These are phyloP conservation scores for Prunus davidiana DNA, from an alignment of 306 rosid genomes.

Conservation along the genomic window DNA sequence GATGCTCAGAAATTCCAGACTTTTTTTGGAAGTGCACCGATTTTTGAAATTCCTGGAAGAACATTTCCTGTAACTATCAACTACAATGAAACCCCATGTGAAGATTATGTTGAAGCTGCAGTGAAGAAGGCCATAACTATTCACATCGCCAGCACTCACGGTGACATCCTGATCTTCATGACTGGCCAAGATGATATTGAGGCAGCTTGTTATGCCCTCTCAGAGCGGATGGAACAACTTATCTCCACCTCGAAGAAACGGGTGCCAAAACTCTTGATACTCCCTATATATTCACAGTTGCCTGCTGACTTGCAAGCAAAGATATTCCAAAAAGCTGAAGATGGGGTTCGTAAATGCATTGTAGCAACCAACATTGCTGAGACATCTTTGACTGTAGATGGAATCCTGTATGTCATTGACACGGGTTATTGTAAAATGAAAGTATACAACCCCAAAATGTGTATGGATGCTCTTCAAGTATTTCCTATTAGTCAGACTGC, in stretches of 20 bases:
- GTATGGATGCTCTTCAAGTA: slow-evolving; percentile 98
- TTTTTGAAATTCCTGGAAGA: slow-evolving; percentile 87
- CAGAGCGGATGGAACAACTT: slow-evolving; percentile 84
- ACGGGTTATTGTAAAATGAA: slow-evolving; percentile 96
- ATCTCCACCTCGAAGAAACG: slow-evolving; percentile 58
- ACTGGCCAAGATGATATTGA: slow-evolving; percentile 99
- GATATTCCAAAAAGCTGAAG: slow-evolving; percentile 88
- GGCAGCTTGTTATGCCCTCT: slow-evolving; percentile 91
- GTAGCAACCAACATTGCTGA: slow-evolving; percentile 97
- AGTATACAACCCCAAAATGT: slow-evolving; percentile 94
- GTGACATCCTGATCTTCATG: slow-evolving; percentile 96
- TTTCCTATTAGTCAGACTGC: slow-evolving; percentile 96
- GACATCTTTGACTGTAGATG: slow-evolving; percentile 94
- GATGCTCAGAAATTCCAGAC: slow-evolving; percentile 84
- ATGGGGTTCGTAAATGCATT: slow-evolving; percentile 90
- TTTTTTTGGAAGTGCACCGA: slow-evolving; percentile 87
- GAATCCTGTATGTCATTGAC: slow-evolving; percentile 88
- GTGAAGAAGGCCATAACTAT: slow-evolving; percentile 95
- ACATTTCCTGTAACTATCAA: slow-evolving; percentile 81
- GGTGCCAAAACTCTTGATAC: slow-evolving; percentile 87
- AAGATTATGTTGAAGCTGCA: slow-evolving; percentile 95
- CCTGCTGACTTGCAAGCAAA: slow-evolving; percentile 97
- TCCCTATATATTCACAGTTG: slow-evolving; percentile 93
- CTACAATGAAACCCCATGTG: slow-evolving; percentile 82
- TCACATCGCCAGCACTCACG: slow-evolving; percentile 83